Conservation (phyloP, 805 yeast genomes). For the Yarrowia hollandica region DNA sequence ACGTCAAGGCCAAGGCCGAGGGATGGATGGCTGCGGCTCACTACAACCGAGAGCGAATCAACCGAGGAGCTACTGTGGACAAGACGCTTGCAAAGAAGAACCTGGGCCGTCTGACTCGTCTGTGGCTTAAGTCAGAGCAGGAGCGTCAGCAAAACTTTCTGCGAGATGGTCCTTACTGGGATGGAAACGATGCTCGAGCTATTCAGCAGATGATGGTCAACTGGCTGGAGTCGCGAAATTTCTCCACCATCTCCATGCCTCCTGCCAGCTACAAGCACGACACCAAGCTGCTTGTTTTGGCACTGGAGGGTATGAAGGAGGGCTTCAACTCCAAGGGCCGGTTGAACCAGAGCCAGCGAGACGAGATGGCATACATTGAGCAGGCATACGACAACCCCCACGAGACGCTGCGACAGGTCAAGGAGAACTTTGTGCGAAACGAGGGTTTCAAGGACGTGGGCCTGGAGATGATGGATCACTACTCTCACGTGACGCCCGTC, state of each 20-base stretch:
- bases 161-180: slow-evolving; percentile 81
- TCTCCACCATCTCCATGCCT: slow-evolving; percentile 89
- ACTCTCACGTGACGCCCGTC: slow-evolving; percentile 79
- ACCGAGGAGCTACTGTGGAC: slow-evolving; percentile 88
- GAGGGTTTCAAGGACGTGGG: slow-evolving; percentile 88
- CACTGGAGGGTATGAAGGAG: slow-evolving; percentile 84
- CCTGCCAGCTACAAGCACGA: slow-evolving; percentile 90
- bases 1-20: slow-evolving; percentile 92
- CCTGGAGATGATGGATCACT: slow-evolving; percentile 87
- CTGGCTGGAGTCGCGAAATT: slow-evolving; percentile 84
- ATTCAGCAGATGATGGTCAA: slow-evolving; percentile 84
- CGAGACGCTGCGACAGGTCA: slow-evolving; percentile 82
- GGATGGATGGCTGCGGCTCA: slow-evolving; percentile 96
- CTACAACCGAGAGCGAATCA: slow-evolving; percentile 83
- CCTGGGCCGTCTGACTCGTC: slow-evolving; percentile 82
- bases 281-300: slow-evolving; percentile 83
- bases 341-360: slow-evolving; percentile 82
- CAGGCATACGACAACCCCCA: slow-evolving; percentile 97
- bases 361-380: slow-evolving; percentile 88
- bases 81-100: slow-evolving; percentile 93
- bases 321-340: slow-evolving; percentile 72
- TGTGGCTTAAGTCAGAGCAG: slow-evolving; percentile 92
- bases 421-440: slow-evolving; percentile 78
- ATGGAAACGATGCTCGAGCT: slow-evolving; percentile 85
- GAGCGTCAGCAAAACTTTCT: slow-evolving; percentile 78